A percentile compares a stretch with the other conserved stretches of the same genome.
These are phyloP conservation scores for Pseudotulostoma volvatum DNA, from an alignment of 495 filamentous ascomycete species.

Conservation along the genomic window DNA sequence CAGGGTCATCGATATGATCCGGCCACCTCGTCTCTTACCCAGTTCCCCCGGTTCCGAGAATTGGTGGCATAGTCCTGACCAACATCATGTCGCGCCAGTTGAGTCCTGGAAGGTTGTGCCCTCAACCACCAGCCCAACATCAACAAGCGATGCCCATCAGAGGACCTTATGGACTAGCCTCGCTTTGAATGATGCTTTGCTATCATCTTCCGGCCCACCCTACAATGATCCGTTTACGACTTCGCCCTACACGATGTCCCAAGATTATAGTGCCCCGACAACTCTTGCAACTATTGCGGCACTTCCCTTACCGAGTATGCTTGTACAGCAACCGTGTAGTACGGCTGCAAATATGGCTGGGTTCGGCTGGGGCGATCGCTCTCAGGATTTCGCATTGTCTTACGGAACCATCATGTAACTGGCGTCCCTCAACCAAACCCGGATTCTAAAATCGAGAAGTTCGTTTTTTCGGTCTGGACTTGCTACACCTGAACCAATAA, in stretches of 20 bases:
- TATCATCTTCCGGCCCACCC: constrained; percentile 57
- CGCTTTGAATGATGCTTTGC: constrained; percentile 46
- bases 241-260: constrained; percentile 46
- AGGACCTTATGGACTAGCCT: constrained; percentile 70
- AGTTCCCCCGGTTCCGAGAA: constrained; percentile 62
- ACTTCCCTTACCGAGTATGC: constrained; percentile 79
- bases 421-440: too few relatives aligned
- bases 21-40: constrained; percentile 67
- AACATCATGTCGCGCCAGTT: constrained; percentile 47
- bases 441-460: too few relatives aligned
- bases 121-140: constrained; percentile 63
- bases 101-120: constrained; percentile 90
- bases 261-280: constrained; percentile 52
- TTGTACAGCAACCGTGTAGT: constrained; percentile 69
- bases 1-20: constrained; percentile 79
- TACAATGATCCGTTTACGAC: constrained; percentile 69
- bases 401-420: constrained; percentile 43
- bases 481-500: too few relatives aligned
- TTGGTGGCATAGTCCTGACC: constrained; percentile 55
- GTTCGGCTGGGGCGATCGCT: constrained; percentile 56
- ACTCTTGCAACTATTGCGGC: constrained; percentile 41
- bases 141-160: constrained; percentile 51
- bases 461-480: too few relatives aligned
- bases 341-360: constrained; percentile 45
- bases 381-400: constrained; percentile 36